Percentiles rank a stretch among this genome's conserved stretches.
Evolutionary conservation across 2,329 filamentous ascomycete genomes (phyloP).

Genomic region (Botrytis deweyae): DNA sequence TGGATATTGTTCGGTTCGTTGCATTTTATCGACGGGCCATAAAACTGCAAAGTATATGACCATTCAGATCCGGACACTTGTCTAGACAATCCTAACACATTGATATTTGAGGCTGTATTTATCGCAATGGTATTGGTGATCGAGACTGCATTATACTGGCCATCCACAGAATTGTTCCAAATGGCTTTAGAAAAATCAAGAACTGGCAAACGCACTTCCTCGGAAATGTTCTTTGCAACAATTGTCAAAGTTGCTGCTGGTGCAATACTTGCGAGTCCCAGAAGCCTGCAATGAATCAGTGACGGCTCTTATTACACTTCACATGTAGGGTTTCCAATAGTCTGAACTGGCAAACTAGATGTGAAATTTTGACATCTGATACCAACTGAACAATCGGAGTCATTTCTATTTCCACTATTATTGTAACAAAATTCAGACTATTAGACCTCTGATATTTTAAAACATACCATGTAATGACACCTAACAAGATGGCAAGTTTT

Average conservation of each 20-base stretch:
- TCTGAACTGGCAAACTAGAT: neutral
- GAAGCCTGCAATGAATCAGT: neutral
- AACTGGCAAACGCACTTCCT: constrained; percentile 10
- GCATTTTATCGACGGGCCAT: constrained; percentile 27
- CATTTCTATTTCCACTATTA: neutral
- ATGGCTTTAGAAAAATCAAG: constrained; percentile 1
- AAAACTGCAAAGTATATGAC: constrained; percentile 26
- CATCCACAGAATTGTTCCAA: constrained; percentile 7
- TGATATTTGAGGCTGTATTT: constrained; percentile 8
- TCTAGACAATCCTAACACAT: constrained; percentile 7
- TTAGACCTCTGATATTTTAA: neutral
- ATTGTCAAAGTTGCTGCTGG: constrained; percentile 22
- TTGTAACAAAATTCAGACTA: neutral
- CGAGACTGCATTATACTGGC: neutral
- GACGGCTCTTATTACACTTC: neutral
- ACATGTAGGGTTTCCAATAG: neutral
- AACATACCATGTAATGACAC: constrained; percentile 2
- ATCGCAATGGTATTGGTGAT: constrained; percentile 9
- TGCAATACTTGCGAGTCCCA: constrained; percentile 20
- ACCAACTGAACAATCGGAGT: neutral
- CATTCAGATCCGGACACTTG: constrained; percentile 22
- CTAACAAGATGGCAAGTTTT: neutral
- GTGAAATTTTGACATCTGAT: neutral
- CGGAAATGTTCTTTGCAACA: neutral
- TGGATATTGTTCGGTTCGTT: constrained; percentile 16